Base-by-base conservation (phyloP, 2,329 filamentous ascomycete genomes). In the Aspergillus awamori region DNA sequence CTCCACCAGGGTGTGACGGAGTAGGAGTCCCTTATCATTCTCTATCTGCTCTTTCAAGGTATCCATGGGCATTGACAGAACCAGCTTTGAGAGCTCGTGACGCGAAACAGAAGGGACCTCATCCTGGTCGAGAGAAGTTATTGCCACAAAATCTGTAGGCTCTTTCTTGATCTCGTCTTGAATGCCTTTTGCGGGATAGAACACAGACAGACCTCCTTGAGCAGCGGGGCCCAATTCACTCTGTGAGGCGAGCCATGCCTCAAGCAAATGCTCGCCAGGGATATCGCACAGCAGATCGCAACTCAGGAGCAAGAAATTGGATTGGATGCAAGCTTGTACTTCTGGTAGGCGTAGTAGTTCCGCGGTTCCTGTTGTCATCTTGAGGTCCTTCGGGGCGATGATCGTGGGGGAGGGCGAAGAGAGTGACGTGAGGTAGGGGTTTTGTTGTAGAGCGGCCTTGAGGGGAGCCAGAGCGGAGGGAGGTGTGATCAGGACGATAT, bases 241-340 rank as follows among this genome's bases (percentile, higher is more conserved):
- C 53, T 92, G 87, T 67, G 90, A 45, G 20, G 41, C 87, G 89
- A 97, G 93, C 93, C 95, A 99, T 62, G 93, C 87, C 75, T 97
- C 92, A 2, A 96, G 79, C 24, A 98, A 82, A 64, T 89, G 86
- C 69, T 93, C 90, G 11, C 93, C 93, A 3, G 90, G 89, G 15
- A 98, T 81, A 72, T 97, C 93, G 74, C 93, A 97, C 39, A 99
- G 88, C 5, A 99, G 82, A 74, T 99, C 95, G 76, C 95, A 99
- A 0, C 95, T 93, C 3, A 99, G 82, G 2, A 98, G 86, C 30
- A 97, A 81, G 72, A 99, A 98, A 77, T 99, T 92, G 13, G 88
- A 87, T 57, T 86, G 92, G 69, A 99, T 87, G 7, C 87, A 83
- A n/a, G 83, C 82, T 72, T 90, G 88, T 47, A 98, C 87, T 74